A percentile compares a stretch with the other conserved stretches of the same genome.
These are phyloP conservation scores for Daedaleopsis nitida DNA, from an alignment of 768 basidiomycete genomes.

Conservation along the genomic window DNA sequence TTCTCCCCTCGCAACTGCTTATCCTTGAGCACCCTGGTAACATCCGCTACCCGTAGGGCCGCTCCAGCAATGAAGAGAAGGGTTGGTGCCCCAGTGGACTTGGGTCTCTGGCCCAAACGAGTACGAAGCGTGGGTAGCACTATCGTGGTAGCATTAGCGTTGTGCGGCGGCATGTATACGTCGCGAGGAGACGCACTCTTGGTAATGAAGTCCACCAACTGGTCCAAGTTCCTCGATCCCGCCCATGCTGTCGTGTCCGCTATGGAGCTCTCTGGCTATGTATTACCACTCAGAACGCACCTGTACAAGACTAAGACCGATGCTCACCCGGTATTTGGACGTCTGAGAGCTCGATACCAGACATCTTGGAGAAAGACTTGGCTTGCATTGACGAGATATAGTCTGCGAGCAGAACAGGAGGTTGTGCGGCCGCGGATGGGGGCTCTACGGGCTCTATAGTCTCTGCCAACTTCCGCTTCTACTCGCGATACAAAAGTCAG, in stretches of 20 bases:
- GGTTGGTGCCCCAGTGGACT: slow-evolving; percentile 81
- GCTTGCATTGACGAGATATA: slow-evolving; percentile 69
- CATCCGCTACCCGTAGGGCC: slow-evolving; percentile 91
- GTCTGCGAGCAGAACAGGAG: slow-evolving; percentile 57
- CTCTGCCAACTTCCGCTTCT: slow-evolving; percentile 71
- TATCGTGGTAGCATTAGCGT: slow-evolving; percentile 28
- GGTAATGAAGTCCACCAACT: slow-evolving; percentile 73
- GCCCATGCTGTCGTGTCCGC: slow-evolving; percentile 77
- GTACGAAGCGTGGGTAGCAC: slow-evolving; percentile 68
- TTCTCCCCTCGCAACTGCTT: slow-evolving; percentile 75
- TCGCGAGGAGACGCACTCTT: slow-evolving; percentile 52
- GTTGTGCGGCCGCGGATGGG: slow-evolving; percentile 55
- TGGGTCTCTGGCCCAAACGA: slow-evolving; percentile 75
- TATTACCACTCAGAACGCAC: slow-evolving; percentile 42
- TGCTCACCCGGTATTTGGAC: slow-evolving; percentile 73
- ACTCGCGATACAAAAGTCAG: slow-evolving; percentile 17
- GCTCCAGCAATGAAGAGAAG: slow-evolving; percentile 83
- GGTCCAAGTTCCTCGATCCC: slow-evolving; percentile 68
- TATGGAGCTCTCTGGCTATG: slow-evolving; percentile 68
- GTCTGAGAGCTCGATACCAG: slow-evolving; percentile 79
- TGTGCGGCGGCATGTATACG: background rate
- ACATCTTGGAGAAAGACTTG: slow-evolving; percentile 68
- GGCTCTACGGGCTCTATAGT: slow-evolving; percentile 38
- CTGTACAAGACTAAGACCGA: slow-evolving; percentile 2
- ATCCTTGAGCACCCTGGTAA: slow-evolving; percentile 73